Conservation (phyloP, 2,329 filamentous ascomycete genomes). For the Pseudopyrenochaeta lycopersici region DNA sequence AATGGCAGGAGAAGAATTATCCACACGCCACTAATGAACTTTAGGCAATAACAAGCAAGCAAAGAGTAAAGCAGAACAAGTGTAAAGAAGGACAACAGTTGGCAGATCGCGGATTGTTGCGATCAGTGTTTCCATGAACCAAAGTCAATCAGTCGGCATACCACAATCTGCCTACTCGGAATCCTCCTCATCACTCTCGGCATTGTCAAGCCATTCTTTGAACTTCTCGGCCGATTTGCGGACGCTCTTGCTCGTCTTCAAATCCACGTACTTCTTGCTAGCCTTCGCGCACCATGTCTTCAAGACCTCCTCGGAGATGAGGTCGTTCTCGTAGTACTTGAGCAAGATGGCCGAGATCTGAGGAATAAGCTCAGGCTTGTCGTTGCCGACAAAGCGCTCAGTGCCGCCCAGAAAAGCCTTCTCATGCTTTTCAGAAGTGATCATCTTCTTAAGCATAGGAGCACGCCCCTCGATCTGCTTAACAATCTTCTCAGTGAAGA, state of each 20-base stretch:
- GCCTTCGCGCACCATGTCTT: conserved; percentile 93
- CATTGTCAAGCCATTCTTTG: conserved; percentile 86
- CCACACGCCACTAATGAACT: conserved; percentile 24
- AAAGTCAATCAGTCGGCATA: not conserved
- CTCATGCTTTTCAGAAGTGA: conserved; percentile 91
- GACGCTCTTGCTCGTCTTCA: conserved; percentile 90
- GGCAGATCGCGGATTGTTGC: conserved; percentile 9
- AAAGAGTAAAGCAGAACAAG: conserved; percentile 1
- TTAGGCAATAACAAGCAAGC: conserved; percentile 17
- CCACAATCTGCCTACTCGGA: conserved; percentile 29
- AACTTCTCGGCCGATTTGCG: conserved; percentile 94
- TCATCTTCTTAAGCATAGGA: conserved; percentile 88
- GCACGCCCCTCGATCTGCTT: conserved; percentile 87
- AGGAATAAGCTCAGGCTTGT: conserved; percentile 79
- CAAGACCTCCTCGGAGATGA: conserved; percentile 87
- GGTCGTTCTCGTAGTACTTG: conserved; percentile 88
- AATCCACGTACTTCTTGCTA: conserved; percentile 97
- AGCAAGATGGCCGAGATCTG: conserved; percentile 87
- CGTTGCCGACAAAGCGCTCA: conserved; percentile 88
- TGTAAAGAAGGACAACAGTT: conserved; percentile 15
- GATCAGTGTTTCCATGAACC: not conserved
- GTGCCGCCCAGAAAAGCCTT: conserved; percentile 95
- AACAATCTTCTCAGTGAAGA: conserved; percentile 90
- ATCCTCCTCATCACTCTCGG: conserved; percentile 68
- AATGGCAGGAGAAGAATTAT: conserved; percentile 29